Percentiles rank a stretch among this genome's conserved stretches.
Conservation (phyloP, 23 red algal genomes). For the Gracilaria caudata region DNA sequence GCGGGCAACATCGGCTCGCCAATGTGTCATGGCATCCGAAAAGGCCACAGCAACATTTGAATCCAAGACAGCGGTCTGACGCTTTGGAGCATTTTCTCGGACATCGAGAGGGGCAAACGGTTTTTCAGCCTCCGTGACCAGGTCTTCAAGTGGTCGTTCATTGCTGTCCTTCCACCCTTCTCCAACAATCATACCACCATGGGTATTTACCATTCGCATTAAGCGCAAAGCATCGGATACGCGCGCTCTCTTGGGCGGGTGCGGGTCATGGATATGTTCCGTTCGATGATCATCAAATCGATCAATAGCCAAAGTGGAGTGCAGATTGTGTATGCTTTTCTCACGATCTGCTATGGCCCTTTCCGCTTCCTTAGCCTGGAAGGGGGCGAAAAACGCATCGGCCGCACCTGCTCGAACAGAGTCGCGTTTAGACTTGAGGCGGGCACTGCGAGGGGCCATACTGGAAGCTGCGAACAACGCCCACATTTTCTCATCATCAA, state of each 20-base stretch:
- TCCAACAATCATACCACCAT: conserved; percentile 41
- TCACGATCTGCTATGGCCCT: conserved; percentile 21
- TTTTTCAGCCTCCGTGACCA: conserved; percentile 11
- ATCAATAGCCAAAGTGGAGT: conserved; percentile 12
- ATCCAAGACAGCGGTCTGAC: not conserved
- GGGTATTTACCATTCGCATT: conserved; percentile 29
- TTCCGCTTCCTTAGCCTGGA: conserved; percentile 37
- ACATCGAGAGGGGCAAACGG: conserved; percentile 16
- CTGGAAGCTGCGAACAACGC: conserved; percentile 8
- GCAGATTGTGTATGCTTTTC: conserved; percentile 10
- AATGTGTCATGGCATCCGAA: conserved; percentile 13
- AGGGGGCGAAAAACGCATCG: conserved; percentile 53
- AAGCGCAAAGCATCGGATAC: conserved; percentile 10
- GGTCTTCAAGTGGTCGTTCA: conserved; percentile 49
- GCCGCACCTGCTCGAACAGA: conserved; percentile 34
- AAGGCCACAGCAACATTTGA: not conserved
- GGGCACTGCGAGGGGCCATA: conserved; percentile 29
- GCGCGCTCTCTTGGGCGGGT: conserved; percentile 27
- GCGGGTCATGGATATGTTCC: conserved; percentile 34
- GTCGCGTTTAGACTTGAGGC: conserved; percentile 6
- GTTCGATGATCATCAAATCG: conserved; percentile 56
- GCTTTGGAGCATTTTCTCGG: not conserved
- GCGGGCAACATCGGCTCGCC: conserved; percentile 7
- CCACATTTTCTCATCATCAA: conserved; percentile 51
- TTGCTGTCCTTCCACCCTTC: conserved; percentile 34